A percentile compares a stretch with the other conserved stretches of the same genome.
phyloP scores from a whole-genome alignment of 2,329 filamentous ascomycete genomes.

The Falciphora oryzae region DNA sequence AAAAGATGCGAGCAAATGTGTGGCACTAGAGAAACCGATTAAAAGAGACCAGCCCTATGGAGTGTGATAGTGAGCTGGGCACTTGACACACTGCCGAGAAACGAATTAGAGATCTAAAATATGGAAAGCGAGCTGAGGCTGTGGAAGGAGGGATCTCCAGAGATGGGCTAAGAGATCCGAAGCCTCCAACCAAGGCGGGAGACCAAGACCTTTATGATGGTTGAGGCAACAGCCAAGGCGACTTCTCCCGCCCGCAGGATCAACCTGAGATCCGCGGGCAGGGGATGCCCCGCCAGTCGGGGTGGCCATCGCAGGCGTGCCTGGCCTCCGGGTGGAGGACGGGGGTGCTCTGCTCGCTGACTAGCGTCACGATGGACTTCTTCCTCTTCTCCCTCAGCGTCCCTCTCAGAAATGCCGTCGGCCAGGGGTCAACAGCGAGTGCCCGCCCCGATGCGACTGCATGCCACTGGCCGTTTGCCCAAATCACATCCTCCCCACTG shows the following conservation, averaged over 20 bases:
- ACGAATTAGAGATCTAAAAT: neutral
- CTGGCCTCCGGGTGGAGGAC: too few relatives aligned
- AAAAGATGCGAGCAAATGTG: neutral
- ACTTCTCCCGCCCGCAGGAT: neutral
- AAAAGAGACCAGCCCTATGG: slow-evolving; percentile 7
- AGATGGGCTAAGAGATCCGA: slow-evolving; percentile 7
- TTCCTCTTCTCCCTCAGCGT: neutral
- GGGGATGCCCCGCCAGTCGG: neutral
- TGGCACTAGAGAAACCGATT: neutral
- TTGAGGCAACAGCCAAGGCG: neutral
- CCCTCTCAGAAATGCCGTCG: neutral
- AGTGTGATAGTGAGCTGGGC: slow-evolving; percentile 4
- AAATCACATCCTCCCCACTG: neutral
- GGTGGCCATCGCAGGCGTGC: neutral
- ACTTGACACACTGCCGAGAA: slow-evolving; percentile 5
- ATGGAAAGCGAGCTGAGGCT: neutral
- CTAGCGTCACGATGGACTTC: too few relatives aligned
- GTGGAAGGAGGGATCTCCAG: slow-evolving; percentile 5
- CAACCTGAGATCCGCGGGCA: slow-evolving; percentile 1
- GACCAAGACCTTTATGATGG: slow-evolving; percentile 11
- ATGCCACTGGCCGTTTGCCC: too few relatives aligned
- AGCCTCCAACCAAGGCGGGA: neutral
- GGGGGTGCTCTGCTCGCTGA: too few relatives aligned
- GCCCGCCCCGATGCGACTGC: too few relatives aligned
- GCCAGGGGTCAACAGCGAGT: neutral